These are phyloP conservation scores for Malus sieversii DNA, from an alignment of 306 rosid species.

Conservation along the genomic window DNA sequence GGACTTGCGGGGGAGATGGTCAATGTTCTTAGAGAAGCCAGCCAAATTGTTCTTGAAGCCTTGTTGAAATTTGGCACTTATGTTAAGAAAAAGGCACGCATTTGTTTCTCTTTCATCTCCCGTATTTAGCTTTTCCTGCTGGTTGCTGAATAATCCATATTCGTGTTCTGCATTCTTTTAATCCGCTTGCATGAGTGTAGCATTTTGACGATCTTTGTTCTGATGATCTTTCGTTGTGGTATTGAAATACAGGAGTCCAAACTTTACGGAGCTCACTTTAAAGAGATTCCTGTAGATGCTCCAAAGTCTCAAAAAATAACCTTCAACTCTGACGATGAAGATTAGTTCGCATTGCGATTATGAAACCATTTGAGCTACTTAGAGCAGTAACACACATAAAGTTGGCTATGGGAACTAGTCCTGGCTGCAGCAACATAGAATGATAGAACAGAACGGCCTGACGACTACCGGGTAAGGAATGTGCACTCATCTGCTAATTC, in stretches of 20 bases:
- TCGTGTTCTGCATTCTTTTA: too few species aligned
- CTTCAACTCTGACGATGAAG: slow-evolving; percentile 76
- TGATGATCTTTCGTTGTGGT: neutral
- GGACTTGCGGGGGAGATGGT: slow-evolving; percentile 98
- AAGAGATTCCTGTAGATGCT: slow-evolving; percentile 74
- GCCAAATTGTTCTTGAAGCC: slow-evolving; percentile 61
- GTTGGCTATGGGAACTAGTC: neutral
- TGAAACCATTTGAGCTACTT: neutral
- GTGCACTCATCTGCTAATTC: neutral
- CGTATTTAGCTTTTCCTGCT: neutral
- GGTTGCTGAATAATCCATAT: too few species aligned
- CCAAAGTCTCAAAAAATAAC: slow-evolving; percentile 73
- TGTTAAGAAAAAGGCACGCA: slow-evolving; percentile 79
- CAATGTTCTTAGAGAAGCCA: slow-evolving; percentile 92
- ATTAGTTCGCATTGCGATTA: slow-evolving; percentile 21
- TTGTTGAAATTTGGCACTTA: slow-evolving; percentile 87
- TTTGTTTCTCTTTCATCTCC: neutral
- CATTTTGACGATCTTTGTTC: too few species aligned
- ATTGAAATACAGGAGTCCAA: slow-evolving; percentile 64
- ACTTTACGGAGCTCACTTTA: slow-evolving; percentile 88
- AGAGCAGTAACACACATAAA: neutral
- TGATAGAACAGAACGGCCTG: too few species aligned
- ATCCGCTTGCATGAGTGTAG: too few species aligned
- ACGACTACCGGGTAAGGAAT: neutral
- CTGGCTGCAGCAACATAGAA: neutral